Conservation (phyloP, 192 early-diverging fungal species). For the Mortierella hygrophila region DNA sequence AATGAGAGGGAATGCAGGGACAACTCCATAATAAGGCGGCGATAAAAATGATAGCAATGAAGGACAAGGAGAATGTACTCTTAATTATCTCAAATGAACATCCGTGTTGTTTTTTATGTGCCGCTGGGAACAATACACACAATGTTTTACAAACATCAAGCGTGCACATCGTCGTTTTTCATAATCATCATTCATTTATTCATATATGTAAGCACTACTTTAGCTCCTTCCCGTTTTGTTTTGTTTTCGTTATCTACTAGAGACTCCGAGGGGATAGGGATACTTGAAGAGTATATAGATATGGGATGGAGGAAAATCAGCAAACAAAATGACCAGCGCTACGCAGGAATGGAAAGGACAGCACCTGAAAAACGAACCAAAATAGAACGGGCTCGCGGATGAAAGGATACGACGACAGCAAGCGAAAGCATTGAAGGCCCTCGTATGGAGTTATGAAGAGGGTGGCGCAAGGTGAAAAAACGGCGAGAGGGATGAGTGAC, state of each 20-base stretch:
- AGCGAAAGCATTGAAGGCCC: no score
- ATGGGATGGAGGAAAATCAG: background rate
- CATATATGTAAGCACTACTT: no score
- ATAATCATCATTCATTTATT: background rate
- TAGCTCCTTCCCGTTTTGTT: no score
- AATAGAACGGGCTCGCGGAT: no score
- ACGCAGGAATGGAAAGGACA: no score
- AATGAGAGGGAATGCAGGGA: background rate
- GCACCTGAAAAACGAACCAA: no score
- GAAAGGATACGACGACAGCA: no score
- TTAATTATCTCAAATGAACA: background rate
- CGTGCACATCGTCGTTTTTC: background rate
- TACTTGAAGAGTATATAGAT: background rate
- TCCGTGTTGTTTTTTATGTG: background rate
- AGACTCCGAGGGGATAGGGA: background rate
- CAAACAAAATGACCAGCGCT: background rate
- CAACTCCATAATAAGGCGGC: background rate
- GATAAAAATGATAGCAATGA: background rate
- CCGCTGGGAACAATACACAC: background rate
- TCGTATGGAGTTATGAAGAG: no score
- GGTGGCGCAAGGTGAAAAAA: background rate
- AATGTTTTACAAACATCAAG: background rate
- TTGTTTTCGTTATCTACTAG: background rate
- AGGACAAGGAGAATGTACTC: background rate
- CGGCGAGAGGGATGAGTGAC: background rate